These are phyloP conservation scores for Neurospora sp. DNA, from an alignment of 495 filamentous ascomycete genomes.

Conservation along the genomic window DNA sequence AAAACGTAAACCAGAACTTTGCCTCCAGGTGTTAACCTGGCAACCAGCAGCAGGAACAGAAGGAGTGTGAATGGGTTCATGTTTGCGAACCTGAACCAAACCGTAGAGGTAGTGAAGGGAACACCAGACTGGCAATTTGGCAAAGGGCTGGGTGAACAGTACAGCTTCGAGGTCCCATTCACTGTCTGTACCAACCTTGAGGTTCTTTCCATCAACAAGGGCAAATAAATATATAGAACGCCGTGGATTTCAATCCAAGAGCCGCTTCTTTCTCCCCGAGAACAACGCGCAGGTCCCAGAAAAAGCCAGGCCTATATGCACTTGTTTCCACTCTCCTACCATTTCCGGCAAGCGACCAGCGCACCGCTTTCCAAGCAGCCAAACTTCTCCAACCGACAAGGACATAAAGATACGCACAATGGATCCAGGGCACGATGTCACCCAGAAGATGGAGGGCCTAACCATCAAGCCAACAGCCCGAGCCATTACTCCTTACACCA, in stretches of 20 bases:
- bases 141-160: no score
- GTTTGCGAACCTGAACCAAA: not conserved
- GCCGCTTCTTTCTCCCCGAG: not conserved
- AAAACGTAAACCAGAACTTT: rapidly evolving
- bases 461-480: not conserved
- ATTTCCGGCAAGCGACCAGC: not conserved
- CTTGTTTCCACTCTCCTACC: not conserved
- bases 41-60: not conserved
- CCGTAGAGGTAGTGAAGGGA: no score
- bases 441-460: not conserved
- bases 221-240: no score
- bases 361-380: not conserved
- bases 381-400: not conserved
- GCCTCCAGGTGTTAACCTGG: not conserved
- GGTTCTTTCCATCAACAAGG: no score
- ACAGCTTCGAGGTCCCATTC: no score
- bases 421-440: not conserved
- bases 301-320: not conserved
- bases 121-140: no score
- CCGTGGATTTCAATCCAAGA: no score
- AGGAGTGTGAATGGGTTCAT: not conserved
- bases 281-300: no score
- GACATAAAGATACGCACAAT: not conserved
- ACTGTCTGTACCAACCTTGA: no score
- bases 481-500: rapidly evolving